Evolutionary conservation across 2,329 filamentous ascomycete genomes (phyloP).

Genomic region (Fusarium musae): DNA sequence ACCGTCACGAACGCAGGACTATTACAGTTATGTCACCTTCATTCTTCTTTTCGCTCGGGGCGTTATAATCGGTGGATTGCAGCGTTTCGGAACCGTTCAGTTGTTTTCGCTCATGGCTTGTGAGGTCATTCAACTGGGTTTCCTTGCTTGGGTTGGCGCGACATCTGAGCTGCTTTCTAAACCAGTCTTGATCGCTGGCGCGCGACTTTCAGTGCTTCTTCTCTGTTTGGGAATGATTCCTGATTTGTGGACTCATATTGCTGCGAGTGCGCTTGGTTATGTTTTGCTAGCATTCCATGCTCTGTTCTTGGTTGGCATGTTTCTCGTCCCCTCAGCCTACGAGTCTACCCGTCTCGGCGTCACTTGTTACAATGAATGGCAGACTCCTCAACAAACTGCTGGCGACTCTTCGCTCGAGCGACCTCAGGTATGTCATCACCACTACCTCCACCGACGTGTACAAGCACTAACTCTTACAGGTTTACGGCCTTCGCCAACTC

Average conservation of each 20-base stretch:
- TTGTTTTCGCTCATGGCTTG: constrained; percentile 25
- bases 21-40: constrained; percentile 47
- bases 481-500: constrained; percentile 45
- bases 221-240: constrained; percentile 60
- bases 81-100: constrained; percentile 22
- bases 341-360: constrained; percentile 16
- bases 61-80: constrained; percentile 26
- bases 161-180: constrained; percentile 52
- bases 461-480: constrained; percentile 61
- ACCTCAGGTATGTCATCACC: constrained; percentile 27
- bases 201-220: constrained; percentile 31
- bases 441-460: fast-evolving
- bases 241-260: constrained; percentile 69
- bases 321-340: constrained; percentile 28
- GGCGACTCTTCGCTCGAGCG: not conserved
- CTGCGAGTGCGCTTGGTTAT: constrained; percentile 77
- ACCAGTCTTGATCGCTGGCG: not conserved
- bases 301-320: constrained; percentile 55
- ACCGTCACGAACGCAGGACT: constrained; percentile 59
- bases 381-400: not conserved
- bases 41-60: constrained; percentile 30
- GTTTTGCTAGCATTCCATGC: constrained; percentile 73
- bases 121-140: constrained; percentile 26
- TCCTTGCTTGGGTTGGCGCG: constrained; percentile 66
- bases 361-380: not conserved